Base-by-base conservation (phyloP, 129 eudicot species). In the Oenanthe sinensis region DNA sequence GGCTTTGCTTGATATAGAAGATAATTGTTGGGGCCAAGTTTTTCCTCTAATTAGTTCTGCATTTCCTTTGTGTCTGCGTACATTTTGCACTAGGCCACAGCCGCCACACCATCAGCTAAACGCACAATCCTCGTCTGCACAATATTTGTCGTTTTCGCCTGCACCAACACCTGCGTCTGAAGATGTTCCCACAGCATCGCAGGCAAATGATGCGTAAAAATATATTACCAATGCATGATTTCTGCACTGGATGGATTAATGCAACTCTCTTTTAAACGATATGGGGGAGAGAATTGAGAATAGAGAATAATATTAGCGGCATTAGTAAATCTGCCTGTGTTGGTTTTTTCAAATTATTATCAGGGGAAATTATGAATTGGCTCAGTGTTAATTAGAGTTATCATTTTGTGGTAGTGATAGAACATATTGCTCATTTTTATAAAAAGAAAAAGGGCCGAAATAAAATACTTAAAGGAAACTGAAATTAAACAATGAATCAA, bases 11-110 rank as follows among this genome's bases (percentile, higher is more conserved):
- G 72, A 67, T 67, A 1, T 67, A 12, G 42, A 67, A 28, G 72
- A 67, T 15, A 33, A 67, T 67, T 67, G 72, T 15, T 67, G 72
- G 72, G 14, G 72, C 39, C 72, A 67, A 67, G 10, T 67, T 67
- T 67, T 67, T 10, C 72, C 72, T 67, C 42, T 67, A 0, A 14
- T 67, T 30, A 26, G 42, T 13, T 65, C 43, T 26, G 14, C 72
- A 13, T 67, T 67, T 24, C 43, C 72, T 13, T 30, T 26, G 0
- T 30, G 3, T 13, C 19, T 67, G 22, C 72, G 43, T 5, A 30
- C 40, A 12, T 67, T 26, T 67, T 67, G 72, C 72, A 67, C 72
- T 20, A 67, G 39, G 17, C 6, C 72, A 15, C 20, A 4, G 9
- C 7, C 19, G 17, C 6, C 72, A 15, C 20, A 4, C 20, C 7